Percentiles rank a stretch among this genome's conserved stretches.
Evolutionary conservation across 73 alveolate species (phyloP).

Genomic region (Durusdinium trenchii): DNA sequence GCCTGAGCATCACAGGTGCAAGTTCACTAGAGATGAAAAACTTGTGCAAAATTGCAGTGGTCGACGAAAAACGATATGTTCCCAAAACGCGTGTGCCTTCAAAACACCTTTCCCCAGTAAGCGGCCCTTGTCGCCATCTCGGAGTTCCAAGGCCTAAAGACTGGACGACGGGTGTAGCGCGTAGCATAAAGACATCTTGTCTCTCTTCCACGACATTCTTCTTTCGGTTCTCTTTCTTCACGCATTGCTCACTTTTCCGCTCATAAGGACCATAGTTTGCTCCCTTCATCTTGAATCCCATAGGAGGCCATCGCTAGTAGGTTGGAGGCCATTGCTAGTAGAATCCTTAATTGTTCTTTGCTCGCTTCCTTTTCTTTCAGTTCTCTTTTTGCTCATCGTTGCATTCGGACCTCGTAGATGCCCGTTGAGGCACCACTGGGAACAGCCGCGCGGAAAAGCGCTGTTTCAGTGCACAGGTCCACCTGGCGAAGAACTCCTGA

Average conservation of each 20-base stretch:
- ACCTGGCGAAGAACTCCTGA: slow-evolving; percentile 13
- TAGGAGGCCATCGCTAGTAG: too few relatives aligned
- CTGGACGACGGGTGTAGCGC: not conserved
- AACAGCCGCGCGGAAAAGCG: slow-evolving; percentile 98
- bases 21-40: not conserved
- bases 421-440: slow-evolving; percentile 99
- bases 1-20: slow-evolving; percentile 95
- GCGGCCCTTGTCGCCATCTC: slow-evolving; percentile 97
- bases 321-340: too few relatives aligned
- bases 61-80: not conserved
- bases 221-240: not conserved
- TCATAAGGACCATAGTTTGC: too few relatives aligned
- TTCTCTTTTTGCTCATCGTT: not conserved
- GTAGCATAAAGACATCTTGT: not conserved
- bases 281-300: too few relatives aligned
- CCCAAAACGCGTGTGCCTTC: not conserved
- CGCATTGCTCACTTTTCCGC: too few relatives aligned
- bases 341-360: too few relatives aligned
- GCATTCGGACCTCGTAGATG: slow-evolving; percentile 97
- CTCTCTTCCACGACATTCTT: not conserved
- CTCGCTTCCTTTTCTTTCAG: too few relatives aligned
- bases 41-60: not conserved
- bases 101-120: slow-evolving; percentile 99
- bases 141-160: slow-evolving; percentile 96
- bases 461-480: slow-evolving; percentile 73